These are phyloP conservation scores for Arachis monticola DNA, from an alignment of 331 rosid species.

Conservation along the genomic window DNA sequence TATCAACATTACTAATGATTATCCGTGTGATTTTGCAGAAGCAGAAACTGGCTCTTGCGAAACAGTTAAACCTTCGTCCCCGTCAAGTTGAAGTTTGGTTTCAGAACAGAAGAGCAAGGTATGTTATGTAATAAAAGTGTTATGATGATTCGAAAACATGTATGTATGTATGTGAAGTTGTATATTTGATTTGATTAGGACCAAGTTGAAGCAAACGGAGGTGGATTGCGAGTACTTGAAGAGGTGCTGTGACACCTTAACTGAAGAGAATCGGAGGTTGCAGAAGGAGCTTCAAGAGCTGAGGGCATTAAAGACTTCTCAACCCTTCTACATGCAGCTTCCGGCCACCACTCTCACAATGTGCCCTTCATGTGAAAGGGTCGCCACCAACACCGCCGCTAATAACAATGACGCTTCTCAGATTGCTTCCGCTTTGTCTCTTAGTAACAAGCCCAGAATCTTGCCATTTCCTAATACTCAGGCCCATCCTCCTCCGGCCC, in stretches of 20 bases:
- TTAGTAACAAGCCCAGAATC: constrained; percentile 39
- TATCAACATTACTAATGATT: not conserved
- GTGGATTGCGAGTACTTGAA: constrained; percentile 95
- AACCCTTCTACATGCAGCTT: constrained; percentile 89
- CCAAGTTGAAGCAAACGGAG: constrained; percentile 97
- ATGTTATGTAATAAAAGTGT: not conserved
- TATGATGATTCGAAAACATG: too few relatives aligned
- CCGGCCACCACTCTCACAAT: constrained; percentile 99
- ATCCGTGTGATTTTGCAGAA: constrained; percentile 54
- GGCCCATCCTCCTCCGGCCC: constrained; percentile 42
- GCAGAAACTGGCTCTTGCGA: constrained; percentile 84
- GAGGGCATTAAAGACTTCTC: constrained; percentile 81
- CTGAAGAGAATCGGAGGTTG: constrained; percentile 89
- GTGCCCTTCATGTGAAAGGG: constrained; percentile 97
- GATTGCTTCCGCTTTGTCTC: constrained; percentile 33
- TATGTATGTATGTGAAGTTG: too few relatives aligned
- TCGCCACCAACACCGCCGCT: constrained; percentile 55
- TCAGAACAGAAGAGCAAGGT: constrained; percentile 99
- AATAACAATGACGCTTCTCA: not conserved
- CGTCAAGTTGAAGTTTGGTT: constrained; percentile 99
- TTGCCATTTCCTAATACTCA: constrained; percentile 35
- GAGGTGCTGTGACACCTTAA: constrained; percentile 88
- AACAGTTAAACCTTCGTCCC: constrained; percentile 88
- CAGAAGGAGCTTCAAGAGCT: constrained; percentile 94
- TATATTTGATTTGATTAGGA: constrained; percentile 41